Base-by-base conservation (phyloP, 192 early-diverging fungal genomes). In the Umbelopsis sp. region DNA sequence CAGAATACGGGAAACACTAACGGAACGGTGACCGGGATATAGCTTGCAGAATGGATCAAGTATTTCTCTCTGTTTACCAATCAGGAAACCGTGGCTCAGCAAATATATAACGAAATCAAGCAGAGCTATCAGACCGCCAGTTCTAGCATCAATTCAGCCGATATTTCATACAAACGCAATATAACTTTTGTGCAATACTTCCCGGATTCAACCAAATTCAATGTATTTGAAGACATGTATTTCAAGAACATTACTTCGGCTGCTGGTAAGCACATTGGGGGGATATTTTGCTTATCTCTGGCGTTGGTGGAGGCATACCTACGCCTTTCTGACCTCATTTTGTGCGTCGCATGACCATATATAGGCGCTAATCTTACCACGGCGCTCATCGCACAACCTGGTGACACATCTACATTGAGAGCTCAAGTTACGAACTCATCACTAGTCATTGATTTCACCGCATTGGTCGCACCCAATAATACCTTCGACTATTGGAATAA, bases 131-230 rank as follows among this genome's bases (percentile, higher is more conserved):
- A 73, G 0, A 65, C 62, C 0, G 59, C 44, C 12, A 31, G 32
- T 17, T 3, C 22, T 9, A 69, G 72, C 38, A 78, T 83, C 56
- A 54, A 31, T 1, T 41, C 22, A 0, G 68, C 74, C 17, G 67
- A 77, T 36, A 53, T 45, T 36, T 41, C 38, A 0, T 70, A 75
- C 34, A 79, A 71, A 34, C 76, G 73, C 26, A 80, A 81, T 12
- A 74, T 85, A 26, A 80, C 69, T 5, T 79, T 80, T 66, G 70
- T 85, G 24, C 26, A 67, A 31, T 85, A 83, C 45, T 75, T 81
- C 38, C 76, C 76, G 49, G 11, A 22, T 6, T n/a, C 34, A 7
- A 26, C 25, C 8, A 32, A 38, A 7, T 85, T 80, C 72, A 65
- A 20, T 7, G 34, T 83, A 22, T 52, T 71, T 17, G 76, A 75